These are phyloP conservation scores for Kitagawia praeruptora DNA, from an alignment of 129 eudicot genomes.

Conservation along the genomic window DNA sequence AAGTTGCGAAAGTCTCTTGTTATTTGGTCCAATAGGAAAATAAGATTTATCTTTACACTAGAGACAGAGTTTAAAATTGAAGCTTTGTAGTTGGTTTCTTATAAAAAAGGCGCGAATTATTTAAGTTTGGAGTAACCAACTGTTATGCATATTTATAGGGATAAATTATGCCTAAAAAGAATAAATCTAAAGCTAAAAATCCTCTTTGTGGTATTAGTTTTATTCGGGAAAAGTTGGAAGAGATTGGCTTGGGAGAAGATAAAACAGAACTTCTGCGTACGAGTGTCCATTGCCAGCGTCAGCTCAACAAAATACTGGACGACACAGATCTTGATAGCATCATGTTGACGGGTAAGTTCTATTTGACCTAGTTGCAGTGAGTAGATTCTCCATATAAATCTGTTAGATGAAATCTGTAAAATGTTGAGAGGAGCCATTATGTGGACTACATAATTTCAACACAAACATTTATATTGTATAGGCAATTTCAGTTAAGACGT, in stretches of 20 bases:
- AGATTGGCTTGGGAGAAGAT: constrained; percentile 64
- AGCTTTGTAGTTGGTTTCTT: no score
- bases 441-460: background rate
- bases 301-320: constrained; percentile 78
- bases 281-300: constrained; percentile 74
- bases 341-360: constrained; percentile 68
- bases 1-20: background rate
- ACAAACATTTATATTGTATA: background rate
- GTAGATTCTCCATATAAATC: background rate
- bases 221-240: constrained; percentile 64
- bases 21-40: no score
- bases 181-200: no score
- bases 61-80: background rate
- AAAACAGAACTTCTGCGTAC: constrained; percentile 49
- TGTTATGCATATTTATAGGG: no score
- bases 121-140: no score
- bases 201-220: constrained; percentile 87
- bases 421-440: background rate
- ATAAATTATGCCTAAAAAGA: no score
- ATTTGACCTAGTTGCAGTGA: background rate
- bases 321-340: constrained; percentile 88
- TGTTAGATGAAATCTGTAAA: background rate
- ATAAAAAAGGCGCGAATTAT: no score
- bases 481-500: background rate
- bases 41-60: background rate